A percentile compares a stretch with the other conserved stretches of the same genome.
phyloP scores from a whole-genome alignment of 2,329 filamentous ascomycete species.

The Aspergillus caelatus region DNA sequence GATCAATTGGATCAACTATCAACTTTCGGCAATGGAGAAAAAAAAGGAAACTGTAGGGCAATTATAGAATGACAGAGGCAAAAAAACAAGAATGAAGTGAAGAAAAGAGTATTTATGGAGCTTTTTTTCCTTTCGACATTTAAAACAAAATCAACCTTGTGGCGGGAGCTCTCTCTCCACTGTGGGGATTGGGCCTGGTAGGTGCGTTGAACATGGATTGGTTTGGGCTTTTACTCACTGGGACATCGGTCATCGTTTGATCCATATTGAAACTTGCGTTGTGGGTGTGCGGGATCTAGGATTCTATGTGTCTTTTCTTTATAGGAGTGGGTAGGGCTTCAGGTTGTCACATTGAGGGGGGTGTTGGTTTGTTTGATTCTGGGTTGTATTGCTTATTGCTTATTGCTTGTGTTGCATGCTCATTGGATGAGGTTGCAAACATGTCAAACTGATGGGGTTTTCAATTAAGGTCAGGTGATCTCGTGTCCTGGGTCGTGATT shows the following conservation, averaged over 20 bases:
- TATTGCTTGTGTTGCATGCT: neutral
- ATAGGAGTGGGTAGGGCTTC: neutral
- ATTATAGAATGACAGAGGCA: neutral
- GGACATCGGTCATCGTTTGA: neutral
- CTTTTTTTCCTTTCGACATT: neutral
- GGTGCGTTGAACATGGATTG: neutral
- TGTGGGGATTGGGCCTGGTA: slow-evolving; percentile 12
- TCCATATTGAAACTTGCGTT: neutral
- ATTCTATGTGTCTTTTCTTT: neutral
- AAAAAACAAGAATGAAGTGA: neutral
- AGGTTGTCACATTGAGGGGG: neutral
- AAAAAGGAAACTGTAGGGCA: neutral
- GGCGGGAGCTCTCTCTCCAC: neutral
- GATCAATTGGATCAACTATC: neutral
- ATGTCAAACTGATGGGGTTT: slow-evolving; percentile 21
- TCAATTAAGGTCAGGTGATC: slow-evolving; percentile 30
- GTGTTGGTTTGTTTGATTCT: neutral
- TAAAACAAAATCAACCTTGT: neutral
- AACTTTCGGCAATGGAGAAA: neutral
- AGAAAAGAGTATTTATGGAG: neutral
- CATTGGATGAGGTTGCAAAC: slow-evolving; percentile 4
- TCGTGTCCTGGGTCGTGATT: slow-evolving; percentile 30
- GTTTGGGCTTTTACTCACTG: neutral
- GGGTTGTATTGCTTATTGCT: neutral
- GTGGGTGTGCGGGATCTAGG: neutral